phyloP scores from a whole-genome alignment of 1,139 yeast genomes.

The Lodderomyces margitis region DNA sequence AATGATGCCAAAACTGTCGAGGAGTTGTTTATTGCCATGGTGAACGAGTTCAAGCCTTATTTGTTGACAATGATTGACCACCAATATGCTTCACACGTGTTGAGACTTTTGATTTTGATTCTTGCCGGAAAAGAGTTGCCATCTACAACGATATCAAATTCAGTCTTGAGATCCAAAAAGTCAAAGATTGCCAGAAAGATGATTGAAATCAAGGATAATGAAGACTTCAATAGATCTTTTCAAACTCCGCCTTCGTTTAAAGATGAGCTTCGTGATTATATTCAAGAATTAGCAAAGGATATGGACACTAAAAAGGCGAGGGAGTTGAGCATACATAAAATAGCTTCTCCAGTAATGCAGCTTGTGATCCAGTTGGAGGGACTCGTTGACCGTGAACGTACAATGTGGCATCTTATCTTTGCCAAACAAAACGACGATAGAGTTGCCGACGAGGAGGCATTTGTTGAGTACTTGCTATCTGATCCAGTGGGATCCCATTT shows the following conservation, averaged over 20 bases:
- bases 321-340: slow-evolving; percentile 70
- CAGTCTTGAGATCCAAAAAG: slow-evolving; percentile 79
- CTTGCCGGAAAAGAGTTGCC: slow-evolving; percentile 79
- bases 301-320: slow-evolving; percentile 54
- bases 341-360: slow-evolving; percentile 88
- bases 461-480: slow-evolving; percentile 77
- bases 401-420: slow-evolving; percentile 60
- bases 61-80: slow-evolving; percentile 62
- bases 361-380: slow-evolving; percentile 81
- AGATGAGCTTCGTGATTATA: slow-evolving; percentile 49
- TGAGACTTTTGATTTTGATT: slow-evolving; percentile 69
- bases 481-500: slow-evolving; percentile 93
- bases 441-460: slow-evolving; percentile 70
- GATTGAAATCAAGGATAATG: slow-evolving; percentile 82
- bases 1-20: slow-evolving; percentile 48
- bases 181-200: slow-evolving; percentile 89
- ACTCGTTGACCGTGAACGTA: slow-evolving; percentile 65
- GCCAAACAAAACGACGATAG: slow-evolving; percentile 42
- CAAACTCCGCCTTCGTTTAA: slow-evolving; percentile 75
- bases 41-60: slow-evolving; percentile 65
- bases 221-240: slow-evolving; percentile 62
- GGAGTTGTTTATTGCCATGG: slow-evolving; percentile 57
- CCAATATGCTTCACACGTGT: slow-evolving; percentile 84
- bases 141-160: slow-evolving; percentile 68
- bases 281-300: slow-evolving; percentile 35